Evolutionary conservation across 768 basidiomycete species (phyloP), one percentile per base, ranked within the genome.

Genomic region (Crepidotus variabilis): DNA sequence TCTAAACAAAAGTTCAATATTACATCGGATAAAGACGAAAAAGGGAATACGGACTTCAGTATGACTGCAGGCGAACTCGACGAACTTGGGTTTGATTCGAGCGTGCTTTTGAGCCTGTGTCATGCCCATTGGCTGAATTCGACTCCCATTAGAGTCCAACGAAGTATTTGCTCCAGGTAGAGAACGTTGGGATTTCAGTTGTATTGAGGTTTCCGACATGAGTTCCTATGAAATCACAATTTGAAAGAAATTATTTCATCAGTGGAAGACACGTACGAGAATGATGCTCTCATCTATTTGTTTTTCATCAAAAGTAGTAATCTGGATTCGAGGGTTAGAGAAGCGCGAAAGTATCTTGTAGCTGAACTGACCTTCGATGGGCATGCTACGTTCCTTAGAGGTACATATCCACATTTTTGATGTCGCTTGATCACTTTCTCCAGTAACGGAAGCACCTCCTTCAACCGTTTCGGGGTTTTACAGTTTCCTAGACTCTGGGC

Each of bases 381-480:
- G 64, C 94, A 95, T n/a, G 77, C 67, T 23, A 77, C 69, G 57
- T 87, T 78, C 24, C 85, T 71, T 32, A 93, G 63, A n/a, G 78
- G 75, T 55, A 81, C 79, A 63, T 92, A 93, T 13, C 79, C 79
- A 61, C 88, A 91, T 62, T 83, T 87, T 0, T 75, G 69, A 62
- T 94, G 90, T 33, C 82, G 78, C 75, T 80, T 79, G 9, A 91
- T 70, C 68, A 93, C 64, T 56, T 80, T 80, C 57, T 87, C 84
- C 2, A 89, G 63, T 1, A 86, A 59, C 2, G 68, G 65, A 1
- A 93, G 64, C 6, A 78, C 69, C 0, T 75, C 72, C 63, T 81
- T 88, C 54, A 95, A 62, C 33, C 92, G 75, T 65, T 84, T 84
- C 0, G 93, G 93, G 10, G 92, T 94, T 69, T 86, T 88, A 62